phyloP scores from a whole-genome alignment of 1,139 yeast genomes.

The Starmera stellimalicola region DNA sequence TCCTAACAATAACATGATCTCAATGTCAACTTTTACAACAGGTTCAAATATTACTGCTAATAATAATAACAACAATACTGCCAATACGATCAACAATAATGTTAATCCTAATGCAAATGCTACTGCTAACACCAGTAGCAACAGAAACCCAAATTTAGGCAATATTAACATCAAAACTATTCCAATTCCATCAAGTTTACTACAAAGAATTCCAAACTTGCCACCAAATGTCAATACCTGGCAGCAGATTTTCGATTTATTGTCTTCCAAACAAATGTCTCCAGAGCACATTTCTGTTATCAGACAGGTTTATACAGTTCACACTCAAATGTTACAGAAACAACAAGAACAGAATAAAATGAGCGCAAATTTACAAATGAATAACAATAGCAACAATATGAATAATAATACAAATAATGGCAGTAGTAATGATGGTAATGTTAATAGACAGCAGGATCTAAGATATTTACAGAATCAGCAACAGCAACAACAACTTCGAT shows the following conservation, averaged over 20 bases:
- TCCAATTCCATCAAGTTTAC: conserved; percentile 68
- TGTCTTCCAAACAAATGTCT: conserved; percentile 49
- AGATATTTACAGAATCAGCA: conserved; percentile 14
- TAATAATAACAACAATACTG: conserved; percentile 14
- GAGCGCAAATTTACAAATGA: too few relatives aligned
- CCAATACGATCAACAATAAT: conserved; percentile 13
- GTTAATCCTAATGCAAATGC: conserved; percentile 10
- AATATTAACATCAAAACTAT: conserved; percentile 31
- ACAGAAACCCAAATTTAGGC: conserved; percentile 17
- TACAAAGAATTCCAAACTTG: conserved; percentile 64
- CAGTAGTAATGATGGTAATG: too few relatives aligned
- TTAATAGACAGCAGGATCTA: conserved; percentile 15
- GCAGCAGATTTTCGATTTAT: conserved; percentile 69
- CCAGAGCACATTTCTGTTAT: conserved; percentile 44
- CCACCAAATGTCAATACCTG: conserved; percentile 82
- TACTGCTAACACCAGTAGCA: conserved; percentile 3
- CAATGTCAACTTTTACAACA: neutral
- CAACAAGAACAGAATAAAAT: conserved; percentile 14
- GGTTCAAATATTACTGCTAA: conserved; percentile 4
- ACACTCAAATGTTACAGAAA: conserved; percentile 35
- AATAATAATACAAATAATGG: too few relatives aligned
- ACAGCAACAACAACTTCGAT: conserved; percentile 11
- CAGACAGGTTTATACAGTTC: conserved; percentile 53
- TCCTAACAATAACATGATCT: neutral
- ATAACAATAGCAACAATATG: too few relatives aligned